Percentiles rank a stretch among this genome's conserved stretches.
phyloP scores from a whole-genome alignment of 2,329 filamentous ascomycete species.

The Talaromyces sp. region DNA sequence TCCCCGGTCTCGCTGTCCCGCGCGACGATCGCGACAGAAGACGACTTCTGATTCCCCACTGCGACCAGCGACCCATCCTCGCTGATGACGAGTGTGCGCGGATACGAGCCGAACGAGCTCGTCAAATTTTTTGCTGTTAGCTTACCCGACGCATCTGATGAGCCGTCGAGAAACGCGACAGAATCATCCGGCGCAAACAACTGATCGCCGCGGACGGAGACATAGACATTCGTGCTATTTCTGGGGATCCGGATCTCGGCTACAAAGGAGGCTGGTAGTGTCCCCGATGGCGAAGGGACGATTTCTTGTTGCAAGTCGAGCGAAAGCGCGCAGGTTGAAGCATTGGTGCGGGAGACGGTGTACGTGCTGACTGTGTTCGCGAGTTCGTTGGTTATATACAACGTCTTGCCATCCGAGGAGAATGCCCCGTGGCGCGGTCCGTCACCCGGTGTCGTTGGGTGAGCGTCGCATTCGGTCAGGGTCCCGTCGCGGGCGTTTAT shows the following conservation, averaged over 20 bases:
- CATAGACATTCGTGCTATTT: constrained; percentile 25
- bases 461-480: constrained; percentile 45
- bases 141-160: constrained; percentile 39
- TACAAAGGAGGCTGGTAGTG: constrained; percentile 28
- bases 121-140: constrained; percentile 57
- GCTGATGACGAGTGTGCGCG: constrained; percentile 67
- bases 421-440: constrained; percentile 68
- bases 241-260: constrained; percentile 27
- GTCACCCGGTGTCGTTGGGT: constrained; percentile 47
- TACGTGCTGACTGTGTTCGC: constrained; percentile 46
- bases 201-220: constrained; percentile 33
- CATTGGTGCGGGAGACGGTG: constrained; percentile 23
- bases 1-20: constrained; percentile 60
- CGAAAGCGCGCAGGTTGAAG: constrained; percentile 22
- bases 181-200: constrained; percentile 28
- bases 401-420: constrained; percentile 30
- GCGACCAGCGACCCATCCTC: constrained; percentile 61
- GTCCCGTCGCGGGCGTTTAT: constrained; percentile 48
- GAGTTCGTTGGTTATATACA: constrained; percentile 58
- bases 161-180: constrained; percentile 26
- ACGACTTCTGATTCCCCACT: constrained; percentile 61
- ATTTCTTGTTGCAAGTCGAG: constrained; percentile 22
- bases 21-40: constrained; percentile 59
- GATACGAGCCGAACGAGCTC: constrained; percentile 62
- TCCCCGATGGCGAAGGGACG: constrained; percentile 14